phyloP scores from a whole-genome alignment of 345 rosid genomes.

The Atalantia buxifolia region DNA sequence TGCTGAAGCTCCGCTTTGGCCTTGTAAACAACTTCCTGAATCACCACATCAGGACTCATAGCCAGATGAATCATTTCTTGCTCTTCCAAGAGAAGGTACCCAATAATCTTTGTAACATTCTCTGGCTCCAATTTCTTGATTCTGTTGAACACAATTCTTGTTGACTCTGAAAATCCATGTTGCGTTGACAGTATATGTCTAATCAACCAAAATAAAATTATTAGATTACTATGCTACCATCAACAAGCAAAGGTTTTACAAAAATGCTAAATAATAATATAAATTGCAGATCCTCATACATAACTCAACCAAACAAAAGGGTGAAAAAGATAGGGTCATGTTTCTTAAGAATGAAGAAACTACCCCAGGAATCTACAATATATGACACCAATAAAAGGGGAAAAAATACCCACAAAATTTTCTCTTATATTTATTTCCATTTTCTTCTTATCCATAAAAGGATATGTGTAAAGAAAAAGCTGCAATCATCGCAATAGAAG shows the following conservation, averaged over 20 bases:
- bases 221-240: not conserved
- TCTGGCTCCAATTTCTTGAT: slow-evolving; percentile 55
- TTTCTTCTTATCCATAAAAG: not conserved
- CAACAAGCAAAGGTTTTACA: not conserved
- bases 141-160: slow-evolving; percentile 38
- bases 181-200: slow-evolving; percentile 7
- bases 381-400: not conserved
- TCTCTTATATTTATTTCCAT: not conserved
- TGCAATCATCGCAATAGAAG: slow-evolving; percentile 7
- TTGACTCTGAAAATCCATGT: slow-evolving; percentile 49
- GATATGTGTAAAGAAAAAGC: not conserved
- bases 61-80: slow-evolving; percentile 44
- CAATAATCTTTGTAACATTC: slow-evolving; percentile 45
- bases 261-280: not conserved
- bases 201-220: slow-evolving; percentile 15
- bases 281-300: slow-evolving; percentile 22
- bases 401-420: not conserved
- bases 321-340: not conserved
- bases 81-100: slow-evolving; percentile 44
- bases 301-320: not conserved
- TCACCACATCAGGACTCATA: slow-evolving; percentile 40
- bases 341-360: not conserved
- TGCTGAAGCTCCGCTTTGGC: slow-evolving; percentile 45
- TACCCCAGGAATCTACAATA: not conserved
- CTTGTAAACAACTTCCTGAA: slow-evolving; percentile 39